Conservation (phyloP, 169 alveolate species). For the Cryptosporidium bovis region DNA sequence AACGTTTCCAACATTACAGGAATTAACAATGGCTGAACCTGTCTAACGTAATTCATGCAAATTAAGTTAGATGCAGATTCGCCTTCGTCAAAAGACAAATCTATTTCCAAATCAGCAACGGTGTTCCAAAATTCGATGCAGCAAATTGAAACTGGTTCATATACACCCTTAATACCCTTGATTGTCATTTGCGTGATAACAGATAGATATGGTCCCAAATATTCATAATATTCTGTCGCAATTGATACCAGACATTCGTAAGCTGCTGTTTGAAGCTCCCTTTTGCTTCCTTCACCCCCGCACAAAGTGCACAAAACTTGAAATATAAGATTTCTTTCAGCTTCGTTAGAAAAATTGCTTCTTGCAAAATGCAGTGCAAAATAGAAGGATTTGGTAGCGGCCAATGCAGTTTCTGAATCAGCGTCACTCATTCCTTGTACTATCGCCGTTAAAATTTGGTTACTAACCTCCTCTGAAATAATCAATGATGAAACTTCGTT, state of each 20-base stretch:
- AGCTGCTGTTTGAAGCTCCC: conserved; percentile 85
- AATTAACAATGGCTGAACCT: conserved; percentile 84
- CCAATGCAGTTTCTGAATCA: conserved; percentile 78
- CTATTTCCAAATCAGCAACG: conserved; percentile 87
- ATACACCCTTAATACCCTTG: conserved; percentile 83
- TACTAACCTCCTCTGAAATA: conserved; percentile 76
- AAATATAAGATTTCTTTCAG: conserved; percentile 61
- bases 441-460: conserved; percentile 80
- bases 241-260: conserved; percentile 87
- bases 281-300: conserved; percentile 81
- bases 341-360: conserved; percentile 56
- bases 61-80: conserved; percentile 48
- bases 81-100: conserved; percentile 72
- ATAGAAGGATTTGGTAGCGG: conserved; percentile 81
- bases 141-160: conserved; percentile 86
- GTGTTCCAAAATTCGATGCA: conserved; percentile 91
- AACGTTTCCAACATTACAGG: conserved; percentile 87
- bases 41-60: conserved; percentile 81
- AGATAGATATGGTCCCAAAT: conserved; percentile 84
- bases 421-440: conserved; percentile 79
- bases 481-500: conserved; percentile 79
- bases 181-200: conserved; percentile 85
- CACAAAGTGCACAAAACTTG: conserved; percentile 77
- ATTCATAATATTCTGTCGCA: conserved; percentile 85
- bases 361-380: conserved; percentile 78